A percentile compares a stretch with the other conserved stretches of the same genome.
Conservation (phyloP, 441 rosid genomes). For the Lepidium campestre region DNA sequence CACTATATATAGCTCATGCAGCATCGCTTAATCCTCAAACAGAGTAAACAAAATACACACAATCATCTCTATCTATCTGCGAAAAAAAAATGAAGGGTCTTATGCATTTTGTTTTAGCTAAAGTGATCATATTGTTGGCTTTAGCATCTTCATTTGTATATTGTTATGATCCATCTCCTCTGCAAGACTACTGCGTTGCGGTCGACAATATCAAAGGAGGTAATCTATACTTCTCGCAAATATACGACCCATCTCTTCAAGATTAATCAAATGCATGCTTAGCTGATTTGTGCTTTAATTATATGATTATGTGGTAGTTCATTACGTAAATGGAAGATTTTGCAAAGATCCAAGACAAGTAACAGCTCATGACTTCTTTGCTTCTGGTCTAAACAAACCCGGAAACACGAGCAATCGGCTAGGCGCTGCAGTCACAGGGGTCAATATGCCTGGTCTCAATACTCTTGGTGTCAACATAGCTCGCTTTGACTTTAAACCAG, state of each 20-base stretch:
- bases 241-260: no score
- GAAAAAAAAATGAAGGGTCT: not conserved
- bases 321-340: constrained; percentile 42
- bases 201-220: not conserved
- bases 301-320: constrained; percentile 6
- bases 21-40: not conserved
- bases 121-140: constrained; percentile 17
- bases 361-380: constrained; percentile 32
- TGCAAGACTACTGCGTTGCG: constrained; percentile 38
- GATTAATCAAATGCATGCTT: no score
- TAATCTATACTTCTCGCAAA: not conserved
- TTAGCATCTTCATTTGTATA: constrained; percentile 6
- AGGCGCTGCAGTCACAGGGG: constrained; percentile 14
- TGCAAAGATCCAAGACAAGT: constrained; percentile 40
- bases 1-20: not conserved
- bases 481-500: constrained; percentile 38
- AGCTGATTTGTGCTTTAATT: no score
- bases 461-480: constrained; percentile 12
- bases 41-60: not conserved
- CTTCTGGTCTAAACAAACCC: constrained; percentile 28
- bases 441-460: not conserved
- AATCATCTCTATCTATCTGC: not conserved
- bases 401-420: constrained; percentile 26
- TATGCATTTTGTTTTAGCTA: not conserved
- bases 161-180: constrained; percentile 32